Conservation (phyloP, 768 basidiomycete genomes). For the Leccinum boreale region DNA sequence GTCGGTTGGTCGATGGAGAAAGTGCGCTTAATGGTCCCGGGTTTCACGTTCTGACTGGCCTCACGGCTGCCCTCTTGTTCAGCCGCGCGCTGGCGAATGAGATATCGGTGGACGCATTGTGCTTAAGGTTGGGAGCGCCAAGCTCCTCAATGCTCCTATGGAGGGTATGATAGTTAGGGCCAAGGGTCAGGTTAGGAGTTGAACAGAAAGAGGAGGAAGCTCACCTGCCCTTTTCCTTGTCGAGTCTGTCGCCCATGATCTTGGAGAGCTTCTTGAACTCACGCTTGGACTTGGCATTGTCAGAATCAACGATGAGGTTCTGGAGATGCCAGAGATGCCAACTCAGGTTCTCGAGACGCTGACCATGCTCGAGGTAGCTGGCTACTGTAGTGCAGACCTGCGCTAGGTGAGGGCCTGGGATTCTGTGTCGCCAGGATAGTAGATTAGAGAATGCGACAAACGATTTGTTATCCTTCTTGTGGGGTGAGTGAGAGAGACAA, state of each 20-base stretch:
- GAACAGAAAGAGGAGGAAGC: too few species aligned
- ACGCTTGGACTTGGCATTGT: slow-evolving; percentile 82
- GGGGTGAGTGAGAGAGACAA: slow-evolving; percentile 10
- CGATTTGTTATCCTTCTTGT: slow-evolving; percentile 84
- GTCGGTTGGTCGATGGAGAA: slow-evolving; percentile 77
- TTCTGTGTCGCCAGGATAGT: slow-evolving; percentile 59
- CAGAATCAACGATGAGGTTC: slow-evolving; percentile 86
- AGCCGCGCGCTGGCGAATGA: slow-evolving; percentile 74
- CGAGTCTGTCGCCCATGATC: slow-evolving; percentile 49
- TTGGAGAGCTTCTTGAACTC: slow-evolving; percentile 90
- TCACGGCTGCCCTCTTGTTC: slow-evolving; percentile 82
- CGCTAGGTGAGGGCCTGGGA: slow-evolving; percentile 35
- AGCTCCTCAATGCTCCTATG: slow-evolving; percentile 80
- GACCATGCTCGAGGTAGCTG: slow-evolving; percentile 86
- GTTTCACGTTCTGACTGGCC: slow-evolving; percentile 55
- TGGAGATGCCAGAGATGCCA: slow-evolving; percentile 94
- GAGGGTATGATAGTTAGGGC: too few species aligned
- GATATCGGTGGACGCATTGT: slow-evolving; percentile 73
- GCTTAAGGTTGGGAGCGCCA: slow-evolving; percentile 78
- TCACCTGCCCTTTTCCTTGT: too few species aligned
- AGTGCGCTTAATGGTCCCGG: slow-evolving; percentile 78
- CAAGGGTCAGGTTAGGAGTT: too few species aligned
- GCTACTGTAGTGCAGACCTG: slow-evolving; percentile 91
- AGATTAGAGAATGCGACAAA: slow-evolving; percentile 92
- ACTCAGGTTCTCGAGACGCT: slow-evolving; percentile 86